Percentiles rank a stretch among this genome's conserved stretches.
Evolutionary conservation across 2,329 filamentous ascomycete species (phyloP).

Genomic region (Cordyceps tenuipes): DNA sequence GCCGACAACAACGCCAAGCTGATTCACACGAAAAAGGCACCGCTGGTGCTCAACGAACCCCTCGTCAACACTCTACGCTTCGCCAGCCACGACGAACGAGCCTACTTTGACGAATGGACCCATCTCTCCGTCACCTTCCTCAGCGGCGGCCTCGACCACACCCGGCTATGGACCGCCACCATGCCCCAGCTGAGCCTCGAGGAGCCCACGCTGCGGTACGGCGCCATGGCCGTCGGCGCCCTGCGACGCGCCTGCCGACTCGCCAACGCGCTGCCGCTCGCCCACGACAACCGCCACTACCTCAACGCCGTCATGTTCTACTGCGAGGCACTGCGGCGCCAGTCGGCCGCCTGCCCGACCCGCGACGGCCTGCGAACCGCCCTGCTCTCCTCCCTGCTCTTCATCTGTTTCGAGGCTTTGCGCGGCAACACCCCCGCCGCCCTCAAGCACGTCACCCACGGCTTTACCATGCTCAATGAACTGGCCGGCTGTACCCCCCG

Average conservation of each 20-base stretch:
- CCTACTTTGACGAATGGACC: slow-evolving; percentile 32
- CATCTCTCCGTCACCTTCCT: slow-evolving; percentile 27
- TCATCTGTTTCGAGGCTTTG: slow-evolving; percentile 34
- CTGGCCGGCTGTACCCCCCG: slow-evolving; percentile 28
- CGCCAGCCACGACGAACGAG: slow-evolving; percentile 24
- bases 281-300: slow-evolving; percentile 28
- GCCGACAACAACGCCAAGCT: slow-evolving; percentile 19
- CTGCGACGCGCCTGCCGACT: slow-evolving; percentile 26
- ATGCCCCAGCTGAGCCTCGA: slow-evolving; percentile 32
- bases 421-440: slow-evolving; percentile 31
- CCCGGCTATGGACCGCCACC: slow-evolving; percentile 30
- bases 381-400: slow-evolving; percentile 30
- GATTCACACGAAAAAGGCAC: slow-evolving; percentile 24
- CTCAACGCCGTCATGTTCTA: slow-evolving; percentile 33
- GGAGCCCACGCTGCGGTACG: slow-evolving; percentile 29
- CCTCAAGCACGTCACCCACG: slow-evolving; percentile 32
- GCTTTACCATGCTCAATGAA: slow-evolving; percentile 33
- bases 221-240: slow-evolving; percentile 33
- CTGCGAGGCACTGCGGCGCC: slow-evolving; percentile 32
- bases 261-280: slow-evolving; percentile 17
- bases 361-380: slow-evolving; percentile 31
- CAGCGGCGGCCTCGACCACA: slow-evolving; percentile 26
- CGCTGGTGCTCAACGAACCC: slow-evolving; percentile 25
- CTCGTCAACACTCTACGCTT: slow-evolving; percentile 27
- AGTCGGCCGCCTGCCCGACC: slow-evolving; percentile 28